Conservation (phyloP, 768 basidiomycete species). For the Suillus luteus region DNA sequence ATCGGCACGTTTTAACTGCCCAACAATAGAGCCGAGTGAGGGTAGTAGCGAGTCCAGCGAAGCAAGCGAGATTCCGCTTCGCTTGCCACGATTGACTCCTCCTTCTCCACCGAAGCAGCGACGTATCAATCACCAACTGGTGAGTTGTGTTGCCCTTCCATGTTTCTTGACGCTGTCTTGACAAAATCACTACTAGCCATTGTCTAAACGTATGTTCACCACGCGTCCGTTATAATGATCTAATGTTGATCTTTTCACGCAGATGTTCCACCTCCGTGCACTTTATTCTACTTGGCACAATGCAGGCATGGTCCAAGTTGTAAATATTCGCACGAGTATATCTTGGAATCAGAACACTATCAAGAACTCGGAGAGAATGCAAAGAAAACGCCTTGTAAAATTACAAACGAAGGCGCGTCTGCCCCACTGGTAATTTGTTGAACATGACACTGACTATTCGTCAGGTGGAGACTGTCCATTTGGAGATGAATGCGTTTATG, state of each 20-base stretch:
- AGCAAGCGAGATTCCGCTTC: constrained; percentile 37
- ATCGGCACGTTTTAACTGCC: constrained; percentile 34
- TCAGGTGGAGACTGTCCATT: constrained; percentile 58
- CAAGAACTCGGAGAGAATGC: constrained; percentile 56
- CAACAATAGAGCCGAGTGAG: constrained; percentile 45
- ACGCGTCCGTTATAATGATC: constrained; percentile 8
- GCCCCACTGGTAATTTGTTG: constrained; percentile 5
- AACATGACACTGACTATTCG: constrained; percentile 9
- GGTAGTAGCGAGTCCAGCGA: constrained; percentile 51
- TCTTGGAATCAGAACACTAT: constrained; percentile 55
- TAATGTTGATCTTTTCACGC: constrained; percentile 13
- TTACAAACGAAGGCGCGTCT: constrained; percentile 54
- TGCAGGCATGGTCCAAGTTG: constrained; percentile 63
- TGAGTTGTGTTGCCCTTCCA: constrained; percentile 36
- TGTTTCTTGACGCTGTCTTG: constrained; percentile 15
- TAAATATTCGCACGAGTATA: constrained; percentile 64
- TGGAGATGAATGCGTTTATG: constrained; percentile 58
- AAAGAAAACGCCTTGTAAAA: constrained; percentile 62
- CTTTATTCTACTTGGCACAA: constrained; percentile 60
- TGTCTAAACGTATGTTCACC: constrained; percentile 59
- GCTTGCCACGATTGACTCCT: constrained; percentile 30
- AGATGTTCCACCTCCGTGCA: constrained; percentile 71
- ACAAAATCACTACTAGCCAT: constrained; percentile 37
- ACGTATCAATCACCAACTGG: constrained; percentile 54
- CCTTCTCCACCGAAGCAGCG: constrained; percentile 40